A percentile compares a stretch with the other conserved stretches of the same genome.
phyloP scores from a whole-genome alignment of 176 grass and related monocot species.

The Musa schizocarpa region DNA sequence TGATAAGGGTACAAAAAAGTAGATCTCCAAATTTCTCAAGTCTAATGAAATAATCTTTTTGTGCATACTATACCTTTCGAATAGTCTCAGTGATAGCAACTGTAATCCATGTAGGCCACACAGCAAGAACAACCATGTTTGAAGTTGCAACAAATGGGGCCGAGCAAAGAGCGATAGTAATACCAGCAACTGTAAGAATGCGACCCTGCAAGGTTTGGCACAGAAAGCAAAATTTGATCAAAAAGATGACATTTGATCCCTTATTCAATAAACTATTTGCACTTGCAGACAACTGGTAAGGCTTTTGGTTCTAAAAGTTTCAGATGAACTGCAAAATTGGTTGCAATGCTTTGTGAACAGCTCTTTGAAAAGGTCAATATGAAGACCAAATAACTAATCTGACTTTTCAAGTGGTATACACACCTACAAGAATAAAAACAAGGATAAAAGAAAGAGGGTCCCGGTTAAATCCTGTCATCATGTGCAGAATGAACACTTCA shows the following conservation, averaged over 20 bases:
- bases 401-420: no score
- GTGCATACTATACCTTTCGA: slow-evolving; percentile 45
- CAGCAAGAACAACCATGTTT: slow-evolving; percentile 79
- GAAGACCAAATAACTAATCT: neutral
- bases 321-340: neutral
- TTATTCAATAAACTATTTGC: neutral
- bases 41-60: neutral
- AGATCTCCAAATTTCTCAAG: neutral
- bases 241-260: neutral
- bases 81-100: slow-evolving; percentile 80
- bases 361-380: neutral
- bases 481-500: no score
- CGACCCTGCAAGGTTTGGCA: slow-evolving; percentile 34
- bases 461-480: no score
- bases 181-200: slow-evolving; percentile 77
- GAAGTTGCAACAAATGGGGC: slow-evolving; percentile 57
- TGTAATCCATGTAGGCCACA: slow-evolving; percentile 75
- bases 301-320: neutral
- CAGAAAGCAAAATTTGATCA: neutral
- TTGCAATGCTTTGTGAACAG: neutral
- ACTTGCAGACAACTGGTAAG: neutral
- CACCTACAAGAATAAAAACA: no score
- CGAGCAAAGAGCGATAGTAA: slow-evolving; percentile 76
- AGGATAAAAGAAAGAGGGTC: no score
- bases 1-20: neutral